Percentiles rank a stretch among this genome's conserved stretches.
Conservation (phyloP, 169 alveolate species). For the Plasmodium blacklocki region DNA sequence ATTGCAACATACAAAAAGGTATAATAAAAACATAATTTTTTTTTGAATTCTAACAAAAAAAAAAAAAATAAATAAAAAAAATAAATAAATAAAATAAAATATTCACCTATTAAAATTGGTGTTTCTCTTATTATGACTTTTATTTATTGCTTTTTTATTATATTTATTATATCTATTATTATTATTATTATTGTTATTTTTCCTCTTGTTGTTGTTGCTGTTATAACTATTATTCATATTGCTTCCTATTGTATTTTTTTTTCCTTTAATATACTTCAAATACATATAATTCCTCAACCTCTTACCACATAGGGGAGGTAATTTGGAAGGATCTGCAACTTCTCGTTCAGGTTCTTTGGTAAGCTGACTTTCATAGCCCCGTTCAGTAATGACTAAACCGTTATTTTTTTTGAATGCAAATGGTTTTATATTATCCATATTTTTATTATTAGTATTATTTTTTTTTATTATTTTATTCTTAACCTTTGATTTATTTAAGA, state of each 20-base stretch:
- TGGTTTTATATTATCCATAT: neutral
- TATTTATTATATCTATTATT: conserved; percentile 33
- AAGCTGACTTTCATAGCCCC: conserved; percentile 52
- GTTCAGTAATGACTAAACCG: conserved; percentile 37
- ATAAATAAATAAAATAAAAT: neutral
- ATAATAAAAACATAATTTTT: neutral
- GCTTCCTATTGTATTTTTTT: neutral
- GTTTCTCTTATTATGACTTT: neutral
- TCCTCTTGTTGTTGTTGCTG: neutral
- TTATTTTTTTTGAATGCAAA: conserved; percentile 6
- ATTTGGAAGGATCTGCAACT: conserved; percentile 67
- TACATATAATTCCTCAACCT: conserved; percentile 35
- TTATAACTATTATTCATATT: neutral
- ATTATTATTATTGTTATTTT: neutral
- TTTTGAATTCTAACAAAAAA: neutral
- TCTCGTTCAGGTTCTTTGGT: conserved; percentile 52
- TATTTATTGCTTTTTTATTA: neutral
- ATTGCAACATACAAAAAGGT: too few species aligned
- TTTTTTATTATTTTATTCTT: neutral
- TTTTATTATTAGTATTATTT: neutral
- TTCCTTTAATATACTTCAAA: conserved; percentile 24
- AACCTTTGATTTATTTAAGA: conserved; percentile 11
- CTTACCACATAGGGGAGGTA: conserved; percentile 49
- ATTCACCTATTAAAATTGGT: neutral
- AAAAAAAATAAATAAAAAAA: conserved; percentile 8